These are phyloP conservation scores for Alisma plantagoaquatica DNA, from an alignment of 106 monocot genomes.

Conservation along the genomic window DNA sequence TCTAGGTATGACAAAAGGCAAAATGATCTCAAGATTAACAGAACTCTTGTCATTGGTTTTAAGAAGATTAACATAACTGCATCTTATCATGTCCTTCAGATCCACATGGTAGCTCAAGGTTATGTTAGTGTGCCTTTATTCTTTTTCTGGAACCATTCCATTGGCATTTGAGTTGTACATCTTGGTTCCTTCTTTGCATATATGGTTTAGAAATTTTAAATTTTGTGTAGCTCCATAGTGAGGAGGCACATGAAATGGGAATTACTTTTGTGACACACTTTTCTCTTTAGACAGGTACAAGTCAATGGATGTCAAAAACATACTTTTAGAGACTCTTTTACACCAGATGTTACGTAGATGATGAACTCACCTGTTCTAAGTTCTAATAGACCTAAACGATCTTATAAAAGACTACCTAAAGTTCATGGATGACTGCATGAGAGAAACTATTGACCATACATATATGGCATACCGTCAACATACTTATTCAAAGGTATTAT, in stretches of 20 bases:
- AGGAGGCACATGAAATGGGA: too few relatives aligned
- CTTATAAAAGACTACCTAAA: conserved; percentile 79
- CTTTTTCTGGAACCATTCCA: conserved; percentile 47
- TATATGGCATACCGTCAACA: conserved; percentile 90
- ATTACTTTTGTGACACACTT: too few relatives aligned
- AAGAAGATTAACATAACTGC: not conserved
- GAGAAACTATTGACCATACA: conserved; percentile 90
- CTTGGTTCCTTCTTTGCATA: not conserved
- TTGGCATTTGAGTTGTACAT: conserved; percentile 78
- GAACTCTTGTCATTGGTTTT: too few relatives aligned
- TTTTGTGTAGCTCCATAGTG: too few relatives aligned
- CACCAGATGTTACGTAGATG: conserved; percentile 93
- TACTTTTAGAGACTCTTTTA: conserved; percentile 67
- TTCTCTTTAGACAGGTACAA: conserved; percentile 74
- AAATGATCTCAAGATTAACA: too few relatives aligned
- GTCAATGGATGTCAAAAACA: conserved; percentile 81
- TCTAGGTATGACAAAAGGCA: too few relatives aligned
- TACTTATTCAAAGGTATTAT: conserved; percentile 84
- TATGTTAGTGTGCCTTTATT: conserved; percentile 74
- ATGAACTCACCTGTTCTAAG: conserved; percentile 64
- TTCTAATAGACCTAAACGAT: conserved; percentile 36
- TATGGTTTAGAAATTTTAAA: too few relatives aligned
- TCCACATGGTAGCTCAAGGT: conserved; percentile 75
- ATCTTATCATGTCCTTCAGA: conserved; percentile 27
- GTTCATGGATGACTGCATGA: conserved; percentile 88